Conservation (phyloP, 805 yeast species). For the Candida silvicultrix region DNA sequence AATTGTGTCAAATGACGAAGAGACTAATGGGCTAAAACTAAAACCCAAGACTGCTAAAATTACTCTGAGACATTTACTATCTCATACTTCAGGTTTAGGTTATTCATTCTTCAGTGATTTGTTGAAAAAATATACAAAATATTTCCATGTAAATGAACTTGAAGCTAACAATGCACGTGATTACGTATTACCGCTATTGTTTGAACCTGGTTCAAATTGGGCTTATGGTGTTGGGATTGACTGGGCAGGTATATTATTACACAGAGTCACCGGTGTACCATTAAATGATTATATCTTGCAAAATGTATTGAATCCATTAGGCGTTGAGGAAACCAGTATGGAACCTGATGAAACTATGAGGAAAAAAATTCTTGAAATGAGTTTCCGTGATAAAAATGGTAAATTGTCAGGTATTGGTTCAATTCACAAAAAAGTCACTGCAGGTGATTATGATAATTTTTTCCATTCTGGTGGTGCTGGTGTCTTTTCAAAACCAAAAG, state of each 20-base stretch:
- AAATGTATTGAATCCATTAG: conserved; percentile 26
- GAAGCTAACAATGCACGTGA: conserved; percentile 8
- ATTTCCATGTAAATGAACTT: conserved; percentile 13
- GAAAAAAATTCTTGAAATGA: conserved; percentile 18
- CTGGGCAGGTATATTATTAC: conserved; percentile 30
- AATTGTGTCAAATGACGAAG: conserved; percentile 17
- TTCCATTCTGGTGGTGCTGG: conserved; percentile 40
- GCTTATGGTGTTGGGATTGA: conserved; percentile 29
- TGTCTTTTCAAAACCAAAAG: conserved; percentile 31
- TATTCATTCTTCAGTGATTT: conserved; percentile 25
- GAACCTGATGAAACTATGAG: conserved; percentile 14
- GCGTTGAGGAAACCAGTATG: conserved; percentile 22
- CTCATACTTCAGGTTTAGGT: conserved; percentile 34
- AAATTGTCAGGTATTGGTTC: conserved; percentile 8
- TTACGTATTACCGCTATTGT: conserved; percentile 20
- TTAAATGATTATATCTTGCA: conserved; percentile 24
- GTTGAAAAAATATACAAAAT: conserved; percentile 17
- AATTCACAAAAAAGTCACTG: conserved; percentile 4
- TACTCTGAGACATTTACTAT: conserved; percentile 28
- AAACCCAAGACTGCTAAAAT: conserved; percentile 22
- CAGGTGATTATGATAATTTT: conserved; percentile 3
- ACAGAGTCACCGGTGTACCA: conserved; percentile 22
- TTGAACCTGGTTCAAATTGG: conserved; percentile 33
- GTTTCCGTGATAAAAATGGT: conserved; percentile 16
- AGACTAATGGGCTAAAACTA: conserved; percentile 19